Evolutionary conservation across 176 grass and related monocot genomes (phyloP).

Genomic region (Saccharum spontaneum): DNA sequence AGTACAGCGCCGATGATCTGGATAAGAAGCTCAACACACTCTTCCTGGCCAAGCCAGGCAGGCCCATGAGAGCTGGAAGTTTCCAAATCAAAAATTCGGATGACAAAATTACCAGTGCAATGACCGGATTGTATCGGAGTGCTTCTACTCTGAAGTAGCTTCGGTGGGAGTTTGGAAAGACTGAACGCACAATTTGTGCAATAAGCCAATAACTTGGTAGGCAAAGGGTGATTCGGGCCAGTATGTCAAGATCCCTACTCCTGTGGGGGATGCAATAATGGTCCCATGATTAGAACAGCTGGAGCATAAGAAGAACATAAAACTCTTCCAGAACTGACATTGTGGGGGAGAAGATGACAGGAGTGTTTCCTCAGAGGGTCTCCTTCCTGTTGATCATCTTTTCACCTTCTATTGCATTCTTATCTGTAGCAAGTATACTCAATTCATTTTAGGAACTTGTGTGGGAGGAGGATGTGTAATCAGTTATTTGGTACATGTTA

Average conservation of each 20-base stretch:
- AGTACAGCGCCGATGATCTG: slow-evolving; percentile 61
- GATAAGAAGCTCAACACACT: slow-evolving; percentile 76
- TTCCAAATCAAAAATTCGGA: slow-evolving; percentile 68
- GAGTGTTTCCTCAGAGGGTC: slow-evolving; percentile 13
- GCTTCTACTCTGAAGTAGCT: slow-evolving; percentile 67
- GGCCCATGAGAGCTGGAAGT: slow-evolving; percentile 50
- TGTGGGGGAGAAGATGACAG: slow-evolving; percentile 32
- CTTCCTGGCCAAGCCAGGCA: slow-evolving; percentile 65
- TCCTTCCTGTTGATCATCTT: slow-evolving; percentile 4
- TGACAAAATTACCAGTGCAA: slow-evolving; percentile 58
- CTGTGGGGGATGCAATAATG: slow-evolving; percentile 13
- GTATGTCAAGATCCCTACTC: background rate
- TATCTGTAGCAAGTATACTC: slow-evolving; percentile 36
- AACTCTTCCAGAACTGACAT: slow-evolving; percentile 34
- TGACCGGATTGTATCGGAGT: slow-evolving; percentile 66
- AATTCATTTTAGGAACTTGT: slow-evolving; percentile 45
- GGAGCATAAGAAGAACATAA: slow-evolving; percentile 38
- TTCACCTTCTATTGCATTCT: slow-evolving; percentile 33
- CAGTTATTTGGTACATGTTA: slow-evolving; percentile 40
- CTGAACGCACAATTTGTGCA: slow-evolving; percentile 29
- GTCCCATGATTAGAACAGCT: slow-evolving; percentile 21
- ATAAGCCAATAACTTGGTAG: slow-evolving; percentile 39
- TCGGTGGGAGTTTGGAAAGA: slow-evolving; percentile 8
- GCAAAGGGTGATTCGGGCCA: slow-evolving; percentile 7
- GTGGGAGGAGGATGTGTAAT: slow-evolving; percentile 39